phyloP scores from a whole-genome alignment of 2,329 filamentous ascomycete species.

The Verticillium isaacii region DNA sequence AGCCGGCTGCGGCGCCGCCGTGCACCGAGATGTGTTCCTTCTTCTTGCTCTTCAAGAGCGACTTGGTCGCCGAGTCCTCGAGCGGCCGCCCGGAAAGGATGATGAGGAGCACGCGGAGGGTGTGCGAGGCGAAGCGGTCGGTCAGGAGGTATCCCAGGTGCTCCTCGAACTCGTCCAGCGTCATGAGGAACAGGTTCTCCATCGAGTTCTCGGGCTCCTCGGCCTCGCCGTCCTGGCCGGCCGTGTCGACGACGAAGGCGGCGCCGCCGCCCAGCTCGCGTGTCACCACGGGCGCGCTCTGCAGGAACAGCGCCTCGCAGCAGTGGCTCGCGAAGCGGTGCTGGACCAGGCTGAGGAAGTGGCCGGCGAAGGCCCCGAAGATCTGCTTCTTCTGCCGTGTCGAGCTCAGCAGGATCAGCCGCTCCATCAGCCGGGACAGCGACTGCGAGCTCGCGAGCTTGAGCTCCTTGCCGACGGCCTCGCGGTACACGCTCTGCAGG shows the following conservation, averaged over 20 bases:
- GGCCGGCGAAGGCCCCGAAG: slow-evolving; percentile 78
- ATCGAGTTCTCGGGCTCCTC: slow-evolving; percentile 57
- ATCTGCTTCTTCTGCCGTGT: slow-evolving; percentile 77
- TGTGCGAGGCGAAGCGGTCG: slow-evolving; percentile 85
- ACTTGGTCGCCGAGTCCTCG: slow-evolving; percentile 62
- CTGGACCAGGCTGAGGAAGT: slow-evolving; percentile 86
- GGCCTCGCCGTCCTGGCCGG: slow-evolving; percentile 37
- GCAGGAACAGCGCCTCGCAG: slow-evolving; percentile 87
- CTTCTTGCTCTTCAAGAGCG: slow-evolving; percentile 83
- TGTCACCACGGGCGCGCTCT: slow-evolving; percentile 73
- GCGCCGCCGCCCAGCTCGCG: slow-evolving; percentile 55
- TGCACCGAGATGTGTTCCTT: slow-evolving; percentile 76
- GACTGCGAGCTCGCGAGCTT: slow-evolving; percentile 96
- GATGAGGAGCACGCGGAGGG: slow-evolving; percentile 77
- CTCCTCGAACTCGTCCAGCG: slow-evolving; percentile 82
- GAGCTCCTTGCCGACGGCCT: slow-evolving; percentile 87
- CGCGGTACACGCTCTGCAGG: slow-evolving; percentile 76
- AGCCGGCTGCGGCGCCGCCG: slow-evolving; percentile 33
- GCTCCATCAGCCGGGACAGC: slow-evolving; percentile 88
- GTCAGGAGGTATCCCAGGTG: slow-evolving; percentile 80
- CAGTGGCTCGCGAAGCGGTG: slow-evolving; percentile 97
- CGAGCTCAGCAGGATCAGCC: slow-evolving; percentile 77
- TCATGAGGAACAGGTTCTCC: slow-evolving; percentile 79
- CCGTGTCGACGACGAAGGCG: slow-evolving; percentile 37
- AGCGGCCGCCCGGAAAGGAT: slow-evolving; percentile 81